These are phyloP conservation scores for Nitzschia palea DNA, from an alignment of 108 stramenopile species.

Conservation along the genomic window DNA sequence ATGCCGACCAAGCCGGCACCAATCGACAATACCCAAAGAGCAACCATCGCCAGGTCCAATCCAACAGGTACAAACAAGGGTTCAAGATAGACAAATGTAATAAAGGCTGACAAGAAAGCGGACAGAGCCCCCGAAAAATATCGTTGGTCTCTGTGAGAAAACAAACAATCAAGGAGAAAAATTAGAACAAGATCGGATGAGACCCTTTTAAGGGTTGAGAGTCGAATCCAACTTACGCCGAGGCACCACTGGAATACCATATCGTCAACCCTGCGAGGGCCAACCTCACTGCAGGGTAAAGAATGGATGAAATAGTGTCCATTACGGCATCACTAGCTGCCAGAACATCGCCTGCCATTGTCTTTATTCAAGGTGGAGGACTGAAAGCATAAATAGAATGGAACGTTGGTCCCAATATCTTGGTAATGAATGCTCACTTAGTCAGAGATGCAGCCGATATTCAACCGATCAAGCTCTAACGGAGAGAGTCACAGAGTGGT, in stretches of 20 bases:
- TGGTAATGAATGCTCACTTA: no score
- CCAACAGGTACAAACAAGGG: constrained; percentile 51
- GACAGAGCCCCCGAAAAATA: constrained; percentile 53
- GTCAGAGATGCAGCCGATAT: no score
- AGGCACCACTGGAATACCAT: constrained; percentile 31
- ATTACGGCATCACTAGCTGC: constrained; percentile 13
- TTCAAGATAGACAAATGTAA: constrained; percentile 50
- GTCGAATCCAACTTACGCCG: constrained; percentile 6
- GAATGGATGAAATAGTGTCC: constrained; percentile 25
- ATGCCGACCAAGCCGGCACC: constrained; percentile 58
- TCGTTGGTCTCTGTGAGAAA: constrained; percentile 32
- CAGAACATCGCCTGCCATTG: background rate
- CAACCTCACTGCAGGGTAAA: constrained; percentile 21
- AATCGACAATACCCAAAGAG: constrained; percentile 48
- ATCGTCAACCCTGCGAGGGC: constrained; percentile 17
- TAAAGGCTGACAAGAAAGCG: constrained; percentile 38
- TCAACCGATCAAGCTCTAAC: no score
- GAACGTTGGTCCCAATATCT: no score
- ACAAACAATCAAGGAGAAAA: background rate
- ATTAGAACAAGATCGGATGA: background rate
- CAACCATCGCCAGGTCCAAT: constrained; percentile 59
- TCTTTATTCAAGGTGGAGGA: no score
- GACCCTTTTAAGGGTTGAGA: background rate
- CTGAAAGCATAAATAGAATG: no score
- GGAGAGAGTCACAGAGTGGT: no score